Conservation (phyloP, 2,329 filamentous ascomycete genomes). For the Scedosporium aurantiacum region DNA sequence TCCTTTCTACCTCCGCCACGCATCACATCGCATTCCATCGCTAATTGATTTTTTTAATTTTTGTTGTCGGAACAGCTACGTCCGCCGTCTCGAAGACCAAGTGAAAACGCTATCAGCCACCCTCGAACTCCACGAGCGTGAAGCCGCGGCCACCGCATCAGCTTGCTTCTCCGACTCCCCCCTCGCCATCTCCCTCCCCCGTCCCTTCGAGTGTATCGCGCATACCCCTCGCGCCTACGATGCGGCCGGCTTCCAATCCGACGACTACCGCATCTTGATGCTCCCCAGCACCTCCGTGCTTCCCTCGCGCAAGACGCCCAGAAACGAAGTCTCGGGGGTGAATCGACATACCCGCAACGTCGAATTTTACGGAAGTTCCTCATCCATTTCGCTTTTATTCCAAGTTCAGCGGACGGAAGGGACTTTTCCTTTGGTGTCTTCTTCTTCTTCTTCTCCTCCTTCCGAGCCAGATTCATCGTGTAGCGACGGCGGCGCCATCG, state of each 20-base stretch:
- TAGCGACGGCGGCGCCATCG: conserved; percentile 22
- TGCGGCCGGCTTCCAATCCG: conserved; percentile 2
- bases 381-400: conserved; percentile 31
- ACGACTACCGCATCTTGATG: conserved; percentile 10
- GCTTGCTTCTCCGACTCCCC: not conserved
- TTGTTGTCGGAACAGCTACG: conserved; percentile 12
- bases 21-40: not conserved
- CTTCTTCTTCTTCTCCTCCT: conserved; percentile 10
- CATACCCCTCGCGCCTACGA: not conserved
- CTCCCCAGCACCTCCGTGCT: conserved; percentile 14
- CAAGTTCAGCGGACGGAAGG: conserved; percentile 23
- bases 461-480: conserved; percentile 10
- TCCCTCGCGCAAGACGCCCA: conserved; percentile 14
- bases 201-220: not conserved
- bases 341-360: conserved; percentile 33
- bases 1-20: not conserved
- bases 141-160: not conserved
- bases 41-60: conserved; percentile 5
- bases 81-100: conserved; percentile 14
- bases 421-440: conserved; percentile 2
- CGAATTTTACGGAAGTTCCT: conserved; percentile 35
- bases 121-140: not conserved
- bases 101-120: conserved; percentile 12
- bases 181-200: conserved; percentile 1
- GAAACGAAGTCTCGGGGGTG: conserved; percentile 29